Evolutionary conservation across 2,329 filamentous ascomycete species (phyloP).

Genomic region (Tympanopsis confertula): DNA sequence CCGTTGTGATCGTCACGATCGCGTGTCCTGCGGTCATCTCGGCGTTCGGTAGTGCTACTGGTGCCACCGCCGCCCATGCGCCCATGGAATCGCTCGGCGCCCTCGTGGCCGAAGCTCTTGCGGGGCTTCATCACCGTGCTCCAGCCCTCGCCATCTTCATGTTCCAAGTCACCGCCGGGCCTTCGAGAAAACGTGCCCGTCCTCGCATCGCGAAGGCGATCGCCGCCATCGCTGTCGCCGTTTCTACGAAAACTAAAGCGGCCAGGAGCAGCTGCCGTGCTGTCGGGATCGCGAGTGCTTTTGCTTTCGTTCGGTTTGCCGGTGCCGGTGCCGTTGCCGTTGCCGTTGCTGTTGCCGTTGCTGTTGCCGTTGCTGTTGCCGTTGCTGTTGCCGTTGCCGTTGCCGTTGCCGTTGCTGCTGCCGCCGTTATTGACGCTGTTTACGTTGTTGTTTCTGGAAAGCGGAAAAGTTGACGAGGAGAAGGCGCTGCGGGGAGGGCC

Average conservation of each 20-base stretch:
- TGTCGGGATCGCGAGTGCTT: slow-evolving; percentile 35
- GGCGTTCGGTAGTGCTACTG: slow-evolving; percentile 24
- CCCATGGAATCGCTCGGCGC: slow-evolving; percentile 59
- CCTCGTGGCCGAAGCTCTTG: slow-evolving; percentile 63
- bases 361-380: slow-evolving; percentile 34
- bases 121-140: slow-evolving; percentile 58
- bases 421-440: slow-evolving; percentile 23
- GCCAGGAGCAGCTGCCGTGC: slow-evolving; percentile 30
- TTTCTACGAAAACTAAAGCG: slow-evolving; percentile 23
- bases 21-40: slow-evolving; percentile 30
- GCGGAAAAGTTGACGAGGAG: slow-evolving; percentile 57
- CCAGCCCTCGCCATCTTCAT: slow-evolving; percentile 58
- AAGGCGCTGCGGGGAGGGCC: slow-evolving; percentile 77
- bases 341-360: slow-evolving; percentile 30
- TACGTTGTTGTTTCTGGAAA: slow-evolving; percentile 32
- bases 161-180: slow-evolving; percentile 8
- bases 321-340: slow-evolving; percentile 39
- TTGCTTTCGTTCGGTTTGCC: slow-evolving; percentile 41
- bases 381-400: slow-evolving; percentile 17
- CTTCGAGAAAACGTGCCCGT: slow-evolving; percentile 1
- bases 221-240: slow-evolving; percentile 15
- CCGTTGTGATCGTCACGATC: slow-evolving; percentile 47
- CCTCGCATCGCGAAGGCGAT: slow-evolving; percentile 4
- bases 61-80: slow-evolving; percentile 44
- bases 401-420: slow-evolving; percentile 11